A percentile compares a stretch with the other conserved stretches of the same genome.
Conservation (phyloP, 2,329 filamentous ascomycete genomes). For the Davidsoniella eucalypti region DNA sequence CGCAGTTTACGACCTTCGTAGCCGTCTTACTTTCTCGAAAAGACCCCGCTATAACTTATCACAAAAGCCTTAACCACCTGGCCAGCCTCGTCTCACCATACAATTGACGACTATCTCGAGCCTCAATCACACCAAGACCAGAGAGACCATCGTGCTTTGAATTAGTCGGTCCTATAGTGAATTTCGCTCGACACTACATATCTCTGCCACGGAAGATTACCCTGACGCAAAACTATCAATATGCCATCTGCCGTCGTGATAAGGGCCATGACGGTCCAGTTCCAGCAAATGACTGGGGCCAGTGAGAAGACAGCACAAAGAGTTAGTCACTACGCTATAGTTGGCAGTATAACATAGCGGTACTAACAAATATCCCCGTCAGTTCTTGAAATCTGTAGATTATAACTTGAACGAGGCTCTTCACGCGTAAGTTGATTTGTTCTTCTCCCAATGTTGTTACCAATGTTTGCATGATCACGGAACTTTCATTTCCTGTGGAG, state of each 20-base stretch:
- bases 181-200: too few relatives aligned
- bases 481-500: too few relatives aligned
- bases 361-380: background rate
- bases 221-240: background rate
- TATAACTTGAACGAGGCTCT: slow-evolving; percentile 38
- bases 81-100: too few relatives aligned
- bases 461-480: background rate
- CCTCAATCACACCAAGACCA: too few relatives aligned
- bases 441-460: slow-evolving; percentile 11
- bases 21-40: too few relatives aligned
- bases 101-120: too few relatives aligned
- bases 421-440: slow-evolving; percentile 35
- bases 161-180: too few relatives aligned
- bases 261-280: slow-evolving; percentile 26
- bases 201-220: background rate
- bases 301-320: slow-evolving; percentile 27
- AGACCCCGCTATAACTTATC: background rate
- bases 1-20: too few relatives aligned
- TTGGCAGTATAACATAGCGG: background rate
- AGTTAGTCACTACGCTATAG: slow-evolving; percentile 14
- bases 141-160: too few relatives aligned
- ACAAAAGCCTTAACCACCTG: too few relatives aligned
- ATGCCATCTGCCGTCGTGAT: slow-evolving; percentile 16
- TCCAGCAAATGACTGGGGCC: slow-evolving; percentile 27
- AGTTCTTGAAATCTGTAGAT: slow-evolving; percentile 18